A percentile compares a stretch with the other conserved stretches of the same genome.
Conservation (phyloP, 257 asterid species). For the Verbascum thapsus region DNA sequence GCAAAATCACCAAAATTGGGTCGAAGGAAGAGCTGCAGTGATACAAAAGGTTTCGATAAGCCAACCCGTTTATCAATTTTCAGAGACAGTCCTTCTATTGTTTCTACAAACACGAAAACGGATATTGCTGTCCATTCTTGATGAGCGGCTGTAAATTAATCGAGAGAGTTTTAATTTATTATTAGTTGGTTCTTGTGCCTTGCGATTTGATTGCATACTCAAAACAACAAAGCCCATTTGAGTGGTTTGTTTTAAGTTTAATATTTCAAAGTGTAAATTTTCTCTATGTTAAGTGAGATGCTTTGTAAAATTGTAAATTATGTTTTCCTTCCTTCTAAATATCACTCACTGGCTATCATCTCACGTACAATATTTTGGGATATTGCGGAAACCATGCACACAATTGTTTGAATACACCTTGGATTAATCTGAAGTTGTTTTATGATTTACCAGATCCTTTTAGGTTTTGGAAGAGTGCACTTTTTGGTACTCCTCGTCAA, state of each 20-base stretch:
- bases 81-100: conserved; percentile 34
- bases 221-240: no score
- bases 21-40: conserved; percentile 68
- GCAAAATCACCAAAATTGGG: conserved; percentile 91
- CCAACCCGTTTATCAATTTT: conserved; percentile 45
- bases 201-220: no score
- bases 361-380: no score
- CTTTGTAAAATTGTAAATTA: conserved; percentile 19
- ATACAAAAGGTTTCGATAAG: conserved; percentile 43
- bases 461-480: no score
- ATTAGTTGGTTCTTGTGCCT: conserved; percentile 28
- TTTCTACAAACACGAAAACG: conserved; percentile 38
- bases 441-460: no score
- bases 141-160: conserved; percentile 51
- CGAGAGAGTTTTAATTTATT: conserved; percentile 34
- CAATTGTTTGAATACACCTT: no score
- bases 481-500: no score
- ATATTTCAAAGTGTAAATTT: conserved; percentile 57
- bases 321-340: no score
- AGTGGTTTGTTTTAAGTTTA: conserved; percentile 37
- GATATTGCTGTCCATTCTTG: conserved; percentile 59
- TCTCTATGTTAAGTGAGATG: conserved; percentile 40
- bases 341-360: no score
- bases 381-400: no score
- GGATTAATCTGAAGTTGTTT: no score